phyloP scores from a whole-genome alignment of 495 filamentous ascomycete genomes.

The Astrothelium subdiscretum region DNA sequence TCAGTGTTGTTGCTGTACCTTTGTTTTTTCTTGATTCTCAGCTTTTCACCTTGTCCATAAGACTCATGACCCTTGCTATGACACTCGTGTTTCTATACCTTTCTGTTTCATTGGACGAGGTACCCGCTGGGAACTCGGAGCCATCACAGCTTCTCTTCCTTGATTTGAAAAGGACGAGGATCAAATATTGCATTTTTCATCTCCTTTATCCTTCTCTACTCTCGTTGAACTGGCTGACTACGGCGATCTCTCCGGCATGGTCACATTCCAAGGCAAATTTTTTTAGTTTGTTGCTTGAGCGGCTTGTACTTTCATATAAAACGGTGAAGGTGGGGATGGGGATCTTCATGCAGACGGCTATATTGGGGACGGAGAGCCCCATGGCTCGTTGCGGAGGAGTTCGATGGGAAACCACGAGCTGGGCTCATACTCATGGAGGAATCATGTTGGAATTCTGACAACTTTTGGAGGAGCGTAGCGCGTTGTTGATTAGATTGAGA shows the following conservation, averaged over 20 bases:
- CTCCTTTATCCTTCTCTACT: background rate
- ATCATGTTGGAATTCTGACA: background rate
- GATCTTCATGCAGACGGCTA: background rate
- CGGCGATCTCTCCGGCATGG: background rate
- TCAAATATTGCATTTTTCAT: background rate
- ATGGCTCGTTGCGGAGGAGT: background rate
- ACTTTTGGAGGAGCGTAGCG: background rate
- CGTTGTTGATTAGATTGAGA: background rate
- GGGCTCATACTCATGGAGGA: background rate
- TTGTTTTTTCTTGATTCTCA: background rate
- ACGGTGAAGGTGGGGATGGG: background rate
- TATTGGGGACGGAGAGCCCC: background rate
- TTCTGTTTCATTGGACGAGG: background rate
- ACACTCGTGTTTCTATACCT: background rate
- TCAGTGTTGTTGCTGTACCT: background rate
- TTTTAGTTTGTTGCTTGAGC: background rate
- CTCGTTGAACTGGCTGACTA: background rate
- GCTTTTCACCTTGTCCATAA: background rate
- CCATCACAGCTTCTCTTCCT: background rate
- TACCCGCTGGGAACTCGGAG: background rate
- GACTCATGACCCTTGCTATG: background rate
- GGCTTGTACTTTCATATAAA: background rate
- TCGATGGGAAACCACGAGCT: constrained; percentile 3
- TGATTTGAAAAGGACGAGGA: background rate
- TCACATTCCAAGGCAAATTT: background rate